These are phyloP conservation scores for Panaeolus cyanescens DNA, from an alignment of 768 basidiomycete genomes.

Conservation along the genomic window DNA sequence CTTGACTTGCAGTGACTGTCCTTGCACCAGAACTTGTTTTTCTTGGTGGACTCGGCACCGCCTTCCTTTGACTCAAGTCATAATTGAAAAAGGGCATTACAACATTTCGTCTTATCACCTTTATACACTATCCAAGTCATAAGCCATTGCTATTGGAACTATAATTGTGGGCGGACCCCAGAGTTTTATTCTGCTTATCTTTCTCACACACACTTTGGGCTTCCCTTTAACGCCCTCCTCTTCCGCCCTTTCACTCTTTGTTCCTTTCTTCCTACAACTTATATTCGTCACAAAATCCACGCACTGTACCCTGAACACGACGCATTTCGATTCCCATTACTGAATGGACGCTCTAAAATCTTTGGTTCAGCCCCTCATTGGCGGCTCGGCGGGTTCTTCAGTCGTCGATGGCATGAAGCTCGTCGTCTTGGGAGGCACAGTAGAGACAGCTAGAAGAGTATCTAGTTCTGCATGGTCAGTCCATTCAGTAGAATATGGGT, in stretches of 20 bases:
- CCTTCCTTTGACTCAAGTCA: background rate
- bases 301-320: background rate
- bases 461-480: conserved; percentile 81
- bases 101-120: background rate
- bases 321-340: background rate
- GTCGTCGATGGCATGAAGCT: conserved; percentile 90
- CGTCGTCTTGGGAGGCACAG: conserved; percentile 85
- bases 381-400: conserved; percentile 71
- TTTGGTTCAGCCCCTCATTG: conserved; percentile 78
- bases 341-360: conserved; percentile 81
- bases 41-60: background rate
- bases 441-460: conserved; percentile 81
- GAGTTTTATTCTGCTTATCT: conserved; percentile 1
- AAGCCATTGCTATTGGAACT: background rate
- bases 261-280: background rate
- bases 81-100: background rate
- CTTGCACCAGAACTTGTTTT: background rate
- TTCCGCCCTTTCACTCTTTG: background rate
- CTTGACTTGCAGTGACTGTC: conserved; percentile 2
- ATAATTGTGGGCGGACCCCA: conserved; percentile 4
- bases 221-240: conserved; percentile 2
- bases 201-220: background rate
- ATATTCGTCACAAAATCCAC: background rate
- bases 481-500: conserved; percentile 2
- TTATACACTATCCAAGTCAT: background rate